Evolutionary conservation across 139 green algal genomes (phyloP).

Genomic region (Astrephomene gubernaculifera): DNA sequence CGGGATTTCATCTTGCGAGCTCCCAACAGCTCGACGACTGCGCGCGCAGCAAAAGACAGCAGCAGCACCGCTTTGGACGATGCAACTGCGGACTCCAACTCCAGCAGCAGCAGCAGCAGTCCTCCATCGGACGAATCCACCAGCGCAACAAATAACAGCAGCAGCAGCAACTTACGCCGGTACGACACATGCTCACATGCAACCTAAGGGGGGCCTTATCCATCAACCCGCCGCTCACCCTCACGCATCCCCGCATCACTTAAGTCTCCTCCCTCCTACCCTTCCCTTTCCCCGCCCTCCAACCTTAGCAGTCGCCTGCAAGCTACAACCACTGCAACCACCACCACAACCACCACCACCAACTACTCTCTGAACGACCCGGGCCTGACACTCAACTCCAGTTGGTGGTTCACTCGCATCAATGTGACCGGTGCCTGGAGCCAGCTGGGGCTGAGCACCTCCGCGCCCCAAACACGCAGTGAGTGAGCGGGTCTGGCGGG

Average conservation of each 20-base stretch:
- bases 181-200: not conserved
- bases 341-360: too few species aligned
- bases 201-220: too few species aligned
- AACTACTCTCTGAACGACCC: slow-evolving; percentile 44
- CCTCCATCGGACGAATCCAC: too few species aligned
- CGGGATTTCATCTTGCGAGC: slow-evolving; percentile 21
- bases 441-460: not conserved
- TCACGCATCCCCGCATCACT: too few species aligned
- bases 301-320: too few species aligned
- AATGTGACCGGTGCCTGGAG: slow-evolving; percentile 31
- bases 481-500: not conserved
- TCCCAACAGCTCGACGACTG: not conserved
- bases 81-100: not conserved
- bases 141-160: too few species aligned
- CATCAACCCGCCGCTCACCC: too few species aligned
- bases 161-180: not conserved
- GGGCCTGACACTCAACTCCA: not conserved
- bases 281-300: too few species aligned
- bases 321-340: too few species aligned
- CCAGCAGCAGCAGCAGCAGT: not conserved
- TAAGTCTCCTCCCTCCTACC: too few species aligned
- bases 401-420: slow-evolving; percentile 35
- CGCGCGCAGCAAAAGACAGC: too few species aligned
- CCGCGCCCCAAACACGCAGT: not conserved
- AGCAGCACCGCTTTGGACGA: too few species aligned